Evolutionary conservation across 2,329 filamentous ascomycete species (phyloP).

Genomic region (Elsinoe fawcettii): DNA sequence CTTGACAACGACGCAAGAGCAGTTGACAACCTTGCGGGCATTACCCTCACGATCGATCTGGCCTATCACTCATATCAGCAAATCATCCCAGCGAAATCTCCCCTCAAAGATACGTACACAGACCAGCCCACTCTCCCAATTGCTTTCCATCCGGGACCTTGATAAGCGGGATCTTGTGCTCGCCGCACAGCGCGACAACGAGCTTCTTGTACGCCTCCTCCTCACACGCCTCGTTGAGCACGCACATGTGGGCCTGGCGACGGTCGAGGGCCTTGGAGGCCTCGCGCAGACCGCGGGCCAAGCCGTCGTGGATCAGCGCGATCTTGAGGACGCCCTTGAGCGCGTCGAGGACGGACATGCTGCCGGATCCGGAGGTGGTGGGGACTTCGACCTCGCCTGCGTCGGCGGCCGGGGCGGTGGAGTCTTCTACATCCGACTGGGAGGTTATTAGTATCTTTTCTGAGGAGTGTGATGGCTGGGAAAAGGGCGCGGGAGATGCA

Average conservation of each 20-base stretch:
- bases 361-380: constrained; percentile 74
- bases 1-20: constrained; percentile 99
- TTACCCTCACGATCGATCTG: constrained; percentile 99
- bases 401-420: constrained; percentile 71
- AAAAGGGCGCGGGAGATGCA: background rate
- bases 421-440: constrained; percentile 99
- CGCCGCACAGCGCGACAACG: constrained; percentile 93
- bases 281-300: constrained; percentile 96
- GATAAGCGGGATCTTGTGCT: constrained; percentile 99
- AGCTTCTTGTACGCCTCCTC: constrained; percentile 99
- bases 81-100: constrained; percentile 15
- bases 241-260: constrained; percentile 99
- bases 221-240: constrained; percentile 99
- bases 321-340: constrained; percentile 99
- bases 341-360: constrained; percentile 93
- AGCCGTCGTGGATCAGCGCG: constrained; percentile 98
- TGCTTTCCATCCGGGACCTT: constrained; percentile 99
- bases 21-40: constrained; percentile 99
- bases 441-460: constrained; percentile 1
- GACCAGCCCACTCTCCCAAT: constrained; percentile 98
- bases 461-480: background rate
- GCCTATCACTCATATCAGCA: constrained; percentile 49
- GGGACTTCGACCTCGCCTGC: constrained; percentile 79
- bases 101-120: constrained; percentile 63
- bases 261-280: constrained; percentile 98